Evolutionary conservation across 768 basidiomycete genomes (phyloP), one percentile per base, ranked within the genome.

Genomic region (Glaciozyma antarctica): DNA sequence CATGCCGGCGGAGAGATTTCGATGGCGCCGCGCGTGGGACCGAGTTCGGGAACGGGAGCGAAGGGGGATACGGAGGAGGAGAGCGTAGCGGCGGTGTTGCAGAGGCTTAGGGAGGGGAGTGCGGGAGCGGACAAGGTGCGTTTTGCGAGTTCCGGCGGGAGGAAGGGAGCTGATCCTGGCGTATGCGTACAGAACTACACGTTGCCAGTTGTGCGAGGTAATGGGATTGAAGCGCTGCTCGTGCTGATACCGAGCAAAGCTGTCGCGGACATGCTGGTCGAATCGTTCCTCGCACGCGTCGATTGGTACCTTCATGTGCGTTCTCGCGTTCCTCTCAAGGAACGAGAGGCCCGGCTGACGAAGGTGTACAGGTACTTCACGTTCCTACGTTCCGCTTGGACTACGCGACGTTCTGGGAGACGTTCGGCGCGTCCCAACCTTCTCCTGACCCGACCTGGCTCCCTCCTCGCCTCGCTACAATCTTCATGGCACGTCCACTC

Each of bases 61-160:
- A 38, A 57, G 34, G 38, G 5, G 17, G 55, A 22, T 6, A 43
- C 22, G 34, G 55, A 57, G 22, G 55, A 57, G 55, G 55, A 41
- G 55, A 41, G 38, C 22, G 55, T 57, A 3, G 55, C 55, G 41
- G 55, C 55, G n/a, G 55, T 57, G 21, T 17, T 57, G 34, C 55
- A 57, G 55, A 21, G 26, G 21, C 26, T 57, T 15, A 21, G 55
- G 9, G 55, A 57, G 26, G 55, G 55, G 13, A 57, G 55, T 43
- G 22, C 34, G 41, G 22, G 53, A 10, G 24, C 53, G 28, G 26
- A 30, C 24, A n/a, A 26, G 49, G 49, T 51, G n/a, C n/a, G 49
- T 51, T 24, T 13, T n/a, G 49, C 13, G 49, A 4, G 12, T 13
- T 24, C 19, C 6, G 12, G 3, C 2, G 26, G 13, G n/a, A 51